Evolutionary conservation across 805 yeast genomes (phyloP).

Genomic region (Zygosaccharomyces gambellarensis): DNA sequence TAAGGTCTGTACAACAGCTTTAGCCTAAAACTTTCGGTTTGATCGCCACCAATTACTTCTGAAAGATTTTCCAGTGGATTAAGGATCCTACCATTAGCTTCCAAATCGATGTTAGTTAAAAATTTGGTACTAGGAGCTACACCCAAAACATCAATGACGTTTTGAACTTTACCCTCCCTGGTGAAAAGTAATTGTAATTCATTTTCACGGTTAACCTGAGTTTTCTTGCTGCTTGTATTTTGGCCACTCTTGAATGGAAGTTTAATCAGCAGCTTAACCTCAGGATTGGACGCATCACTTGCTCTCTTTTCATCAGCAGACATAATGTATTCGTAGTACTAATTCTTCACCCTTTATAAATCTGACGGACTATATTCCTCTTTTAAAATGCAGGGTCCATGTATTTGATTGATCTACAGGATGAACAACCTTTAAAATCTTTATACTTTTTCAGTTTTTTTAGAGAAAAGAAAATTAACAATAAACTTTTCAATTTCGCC

Average conservation of each 20-base stretch:
- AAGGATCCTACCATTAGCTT: conserved; percentile 16
- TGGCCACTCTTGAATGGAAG: conserved; percentile 7
- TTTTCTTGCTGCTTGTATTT: conserved; percentile 10
- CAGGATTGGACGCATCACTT: conserved; percentile 1
- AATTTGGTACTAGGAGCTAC: conserved; percentile 27
- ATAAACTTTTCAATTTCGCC: no score
- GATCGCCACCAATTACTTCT: conserved; percentile 16
- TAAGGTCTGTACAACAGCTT: conserved; percentile 24
- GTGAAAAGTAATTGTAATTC: conserved; percentile 25
- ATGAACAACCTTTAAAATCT: background rate
- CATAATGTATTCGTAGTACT: conserved; percentile 1
- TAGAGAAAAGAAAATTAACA: background rate
- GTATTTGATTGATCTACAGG: background rate
- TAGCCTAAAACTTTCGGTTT: conserved; percentile 18
- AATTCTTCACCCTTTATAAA: background rate
- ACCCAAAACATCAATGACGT: conserved; percentile 25
- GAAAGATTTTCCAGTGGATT: conserved; percentile 19
- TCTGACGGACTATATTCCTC: background rate
- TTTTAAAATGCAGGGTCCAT: background rate
- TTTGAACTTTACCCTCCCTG: conserved; percentile 26
- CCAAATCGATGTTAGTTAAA: conserved; percentile 28
- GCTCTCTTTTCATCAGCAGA: conserved; percentile 8
- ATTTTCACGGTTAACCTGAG: conserved; percentile 9
- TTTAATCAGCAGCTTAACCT: conserved; percentile 6
- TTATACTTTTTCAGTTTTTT: background rate